Conservation (phyloP, 768 basidiomycete genomes). For the Brasilioporus rufonigricans region DNA sequence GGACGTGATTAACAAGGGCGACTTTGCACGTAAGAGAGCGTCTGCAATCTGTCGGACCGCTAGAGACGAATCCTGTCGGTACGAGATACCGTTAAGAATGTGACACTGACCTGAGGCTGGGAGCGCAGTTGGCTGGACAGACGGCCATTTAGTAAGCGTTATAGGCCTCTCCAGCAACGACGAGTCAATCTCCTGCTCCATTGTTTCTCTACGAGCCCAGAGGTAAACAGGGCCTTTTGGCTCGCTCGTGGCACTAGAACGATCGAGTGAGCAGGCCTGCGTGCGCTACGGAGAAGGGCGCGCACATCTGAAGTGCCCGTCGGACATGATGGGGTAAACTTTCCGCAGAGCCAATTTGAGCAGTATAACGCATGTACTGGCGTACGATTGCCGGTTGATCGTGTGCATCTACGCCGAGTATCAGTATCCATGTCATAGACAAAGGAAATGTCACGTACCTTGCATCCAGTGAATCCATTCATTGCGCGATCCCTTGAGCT, state of each 20-base stretch:
- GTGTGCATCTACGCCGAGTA: slow-evolving; percentile 48
- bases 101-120: slow-evolving; percentile 35
- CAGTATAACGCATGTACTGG: slow-evolving; percentile 70
- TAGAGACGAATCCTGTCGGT: neutral
- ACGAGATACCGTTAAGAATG: neutral
- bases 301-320: slow-evolving; percentile 64
- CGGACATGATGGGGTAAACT: slow-evolving; percentile 51
- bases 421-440: neutral
- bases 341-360: slow-evolving; percentile 55
- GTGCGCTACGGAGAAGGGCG: neutral
- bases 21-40: slow-evolving; percentile 48
- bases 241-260: slow-evolving; percentile 57
- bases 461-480: slow-evolving; percentile 77
- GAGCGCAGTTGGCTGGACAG: slow-evolving; percentile 49
- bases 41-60: slow-evolving; percentile 41
- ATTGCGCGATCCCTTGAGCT: slow-evolving; percentile 61
- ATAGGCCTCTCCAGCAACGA: slow-evolving; percentile 31
- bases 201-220: slow-evolving; percentile 69
- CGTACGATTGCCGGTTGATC: slow-evolving; percentile 70
- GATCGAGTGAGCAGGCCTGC: neutral
- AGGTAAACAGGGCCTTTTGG: slow-evolving; percentile 75
- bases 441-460: slow-evolving; percentile 36
- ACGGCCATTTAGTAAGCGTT: slow-evolving; percentile 45
- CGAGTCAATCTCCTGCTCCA: slow-evolving; percentile 59
- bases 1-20: slow-evolving; percentile 56